phyloP scores from a whole-genome alignment of 768 basidiomycete species.

The Phlegmacium glaucopus region DNA sequence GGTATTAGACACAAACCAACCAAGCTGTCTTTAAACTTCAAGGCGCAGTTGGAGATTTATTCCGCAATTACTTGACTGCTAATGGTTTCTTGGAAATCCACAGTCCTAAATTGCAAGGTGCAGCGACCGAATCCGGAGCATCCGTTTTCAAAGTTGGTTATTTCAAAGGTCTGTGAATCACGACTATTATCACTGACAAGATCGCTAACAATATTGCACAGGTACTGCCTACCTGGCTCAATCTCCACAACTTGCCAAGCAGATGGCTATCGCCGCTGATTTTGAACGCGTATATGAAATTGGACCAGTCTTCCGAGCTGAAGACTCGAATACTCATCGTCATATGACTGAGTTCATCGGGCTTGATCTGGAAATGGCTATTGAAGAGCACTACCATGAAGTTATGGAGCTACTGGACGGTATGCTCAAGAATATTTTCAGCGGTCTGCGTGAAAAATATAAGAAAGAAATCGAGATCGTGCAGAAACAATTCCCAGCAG shows the following conservation, averaged over 20 bases:
- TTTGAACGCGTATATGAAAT: constrained; percentile 99
- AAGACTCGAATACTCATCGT: constrained; percentile 95
- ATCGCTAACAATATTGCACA: constrained; percentile 25
- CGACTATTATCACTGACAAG: neutral
- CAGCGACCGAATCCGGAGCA: constrained; percentile 95
- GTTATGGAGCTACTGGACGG: constrained; percentile 90
- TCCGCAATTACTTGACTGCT: constrained; percentile 74
- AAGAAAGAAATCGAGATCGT: constrained; percentile 80
- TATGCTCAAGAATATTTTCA: constrained; percentile 85
- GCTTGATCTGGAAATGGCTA: constrained; percentile 97
- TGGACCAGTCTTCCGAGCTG: constrained; percentile 94
- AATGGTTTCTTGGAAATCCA: constrained; percentile 93
- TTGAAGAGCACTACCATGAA: constrained; percentile 99
- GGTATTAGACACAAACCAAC: constrained; percentile 80
- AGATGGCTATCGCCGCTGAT: constrained; percentile 99
- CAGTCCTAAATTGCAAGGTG: constrained; percentile 94
- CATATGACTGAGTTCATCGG: constrained; percentile 99
- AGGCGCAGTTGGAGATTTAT: constrained; percentile 82
- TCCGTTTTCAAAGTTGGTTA: constrained; percentile 98
- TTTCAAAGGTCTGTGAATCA: constrained; percentile 71
- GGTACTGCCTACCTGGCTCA: constrained; percentile 93
- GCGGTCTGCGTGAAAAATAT: constrained; percentile 73
- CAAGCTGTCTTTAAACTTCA: constrained; percentile 95
- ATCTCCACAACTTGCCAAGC: constrained; percentile 95
- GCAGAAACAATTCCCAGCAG: constrained; percentile 86